Evolutionary conservation across 345 rosid species (phyloP).

Genomic region (Bretschneidera sinensis): DNA sequence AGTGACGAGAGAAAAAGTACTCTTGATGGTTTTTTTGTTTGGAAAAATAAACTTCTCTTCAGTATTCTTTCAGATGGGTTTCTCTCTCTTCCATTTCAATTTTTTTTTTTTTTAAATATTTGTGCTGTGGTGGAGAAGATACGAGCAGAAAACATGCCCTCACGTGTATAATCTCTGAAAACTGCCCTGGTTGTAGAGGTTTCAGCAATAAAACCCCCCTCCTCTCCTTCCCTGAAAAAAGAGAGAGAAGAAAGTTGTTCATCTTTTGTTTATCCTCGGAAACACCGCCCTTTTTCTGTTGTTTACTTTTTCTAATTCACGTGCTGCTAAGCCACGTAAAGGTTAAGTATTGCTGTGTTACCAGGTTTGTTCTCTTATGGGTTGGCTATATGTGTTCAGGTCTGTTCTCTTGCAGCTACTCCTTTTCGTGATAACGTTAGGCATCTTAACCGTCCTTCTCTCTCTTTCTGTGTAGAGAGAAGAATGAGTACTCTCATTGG

Average conservation of each 20-base stretch:
- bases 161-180: constrained; percentile 37
- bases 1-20: constrained; percentile 20
- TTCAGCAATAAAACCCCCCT: no score
- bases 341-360: constrained; percentile 28
- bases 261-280: constrained; percentile 34
- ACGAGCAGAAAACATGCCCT: constrained; percentile 3
- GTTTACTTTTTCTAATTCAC: constrained; percentile 41
- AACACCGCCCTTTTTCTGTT: constrained; percentile 48
- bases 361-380: constrained; percentile 53
- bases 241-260: neutral
- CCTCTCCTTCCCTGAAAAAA: no score
- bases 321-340: constrained; percentile 49
- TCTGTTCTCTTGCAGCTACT: constrained; percentile 26
- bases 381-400: constrained; percentile 32
- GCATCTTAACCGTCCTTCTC: neutral
- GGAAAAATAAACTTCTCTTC: constrained; percentile 23
- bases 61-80: constrained; percentile 6
- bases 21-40: constrained; percentile 31
- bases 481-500: no score
- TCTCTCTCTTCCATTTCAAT: neutral
- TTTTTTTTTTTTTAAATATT: neutral
- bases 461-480: no score
- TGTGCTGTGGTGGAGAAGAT: neutral
- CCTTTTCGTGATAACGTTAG: constrained; percentile 28
- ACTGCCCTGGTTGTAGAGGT: constrained; percentile 25